Conservation (phyloP, 1,139 yeast species). For the Kodamaea sp. region DNA sequence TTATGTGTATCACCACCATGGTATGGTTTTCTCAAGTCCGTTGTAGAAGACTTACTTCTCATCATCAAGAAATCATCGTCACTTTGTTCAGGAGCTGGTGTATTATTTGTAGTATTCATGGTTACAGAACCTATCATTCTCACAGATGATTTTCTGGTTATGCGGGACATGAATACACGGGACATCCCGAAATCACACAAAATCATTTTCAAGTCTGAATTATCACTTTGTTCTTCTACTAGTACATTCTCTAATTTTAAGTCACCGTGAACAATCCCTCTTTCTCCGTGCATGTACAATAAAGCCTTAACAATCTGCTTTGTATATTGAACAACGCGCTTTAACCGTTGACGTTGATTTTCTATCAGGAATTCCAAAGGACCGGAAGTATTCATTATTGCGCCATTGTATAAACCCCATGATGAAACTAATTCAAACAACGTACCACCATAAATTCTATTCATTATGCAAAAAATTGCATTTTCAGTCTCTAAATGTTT, state of each 20-base stretch:
- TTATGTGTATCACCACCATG: constrained; percentile 31
- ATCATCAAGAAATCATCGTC: constrained; percentile 26
- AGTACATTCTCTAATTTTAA: constrained; percentile 83
- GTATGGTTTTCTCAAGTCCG: constrained; percentile 35
- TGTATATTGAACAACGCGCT: constrained; percentile 29
- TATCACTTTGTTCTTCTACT: constrained; percentile 37
- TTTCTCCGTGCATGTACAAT: constrained; percentile 61
- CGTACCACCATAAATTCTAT: constrained; percentile 75
- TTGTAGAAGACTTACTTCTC: constrained; percentile 47
- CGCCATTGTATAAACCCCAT: constrained; percentile 52
- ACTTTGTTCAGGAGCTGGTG: constrained; percentile 6
- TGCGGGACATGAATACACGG: constrained; percentile 30
- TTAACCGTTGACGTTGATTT: constrained; percentile 23
- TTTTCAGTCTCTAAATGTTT: constrained; percentile 58
- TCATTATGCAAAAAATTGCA: constrained; percentile 70
- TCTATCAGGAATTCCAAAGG: constrained; percentile 31
- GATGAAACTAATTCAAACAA: constrained; percentile 68
- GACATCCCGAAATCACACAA: constrained; percentile 91
- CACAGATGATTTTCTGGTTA: constrained; percentile 25
- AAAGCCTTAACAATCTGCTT: constrained; percentile 61
- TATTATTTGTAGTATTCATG: constrained; percentile 1
- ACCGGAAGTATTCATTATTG: constrained; percentile 26
- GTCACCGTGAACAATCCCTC: constrained; percentile 83
- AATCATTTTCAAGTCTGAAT: constrained; percentile 29
- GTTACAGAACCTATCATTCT: constrained; percentile 2